Evolutionary conservation across 306 rosid genomes (phyloP).

Genomic region (Biancaea sappan): DNA sequence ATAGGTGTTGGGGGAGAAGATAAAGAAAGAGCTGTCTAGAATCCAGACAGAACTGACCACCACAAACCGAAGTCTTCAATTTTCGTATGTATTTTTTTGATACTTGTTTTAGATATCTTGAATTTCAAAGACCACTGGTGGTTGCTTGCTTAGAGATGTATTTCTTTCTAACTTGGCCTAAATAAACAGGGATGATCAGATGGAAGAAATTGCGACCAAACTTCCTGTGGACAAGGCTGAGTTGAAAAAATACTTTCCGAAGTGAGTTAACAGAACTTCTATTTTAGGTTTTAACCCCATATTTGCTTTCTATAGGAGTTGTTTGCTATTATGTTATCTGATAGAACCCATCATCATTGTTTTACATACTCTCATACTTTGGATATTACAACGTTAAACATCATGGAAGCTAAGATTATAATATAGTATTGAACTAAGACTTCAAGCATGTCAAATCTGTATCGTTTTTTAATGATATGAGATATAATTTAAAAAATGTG

Average conservation of each 20-base stretch:
- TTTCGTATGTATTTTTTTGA: constrained; percentile 59
- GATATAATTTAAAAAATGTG: too few species aligned
- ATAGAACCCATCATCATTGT: too few species aligned
- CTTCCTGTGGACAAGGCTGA: constrained; percentile 55
- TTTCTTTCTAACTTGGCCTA: not conserved
- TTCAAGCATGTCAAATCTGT: too few species aligned
- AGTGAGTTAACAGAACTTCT: constrained; percentile 34
- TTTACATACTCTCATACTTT: too few species aligned
- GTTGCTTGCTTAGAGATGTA: constrained; percentile 12
- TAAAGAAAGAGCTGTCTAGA: constrained; percentile 69
- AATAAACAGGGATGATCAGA: constrained; percentile 48
- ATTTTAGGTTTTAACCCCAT: not conserved
- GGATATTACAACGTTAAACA: too few species aligned
- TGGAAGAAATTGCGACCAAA: constrained; percentile 52
- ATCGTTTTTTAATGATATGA: too few species aligned
- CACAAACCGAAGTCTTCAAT: constrained; percentile 58
- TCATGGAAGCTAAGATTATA: too few species aligned
- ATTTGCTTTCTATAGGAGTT: too few species aligned
- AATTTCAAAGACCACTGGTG: not conserved
- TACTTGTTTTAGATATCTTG: not conserved
- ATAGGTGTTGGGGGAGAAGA: constrained; percentile 65
- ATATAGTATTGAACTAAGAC: too few species aligned
- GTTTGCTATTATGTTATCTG: too few species aligned
- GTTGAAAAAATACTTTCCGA: constrained; percentile 52
- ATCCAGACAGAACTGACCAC: constrained; percentile 66